Evolutionary conservation across 1,284 basidiomycete species (phyloP).

Genomic region (Irpex lacteus): DNA sequence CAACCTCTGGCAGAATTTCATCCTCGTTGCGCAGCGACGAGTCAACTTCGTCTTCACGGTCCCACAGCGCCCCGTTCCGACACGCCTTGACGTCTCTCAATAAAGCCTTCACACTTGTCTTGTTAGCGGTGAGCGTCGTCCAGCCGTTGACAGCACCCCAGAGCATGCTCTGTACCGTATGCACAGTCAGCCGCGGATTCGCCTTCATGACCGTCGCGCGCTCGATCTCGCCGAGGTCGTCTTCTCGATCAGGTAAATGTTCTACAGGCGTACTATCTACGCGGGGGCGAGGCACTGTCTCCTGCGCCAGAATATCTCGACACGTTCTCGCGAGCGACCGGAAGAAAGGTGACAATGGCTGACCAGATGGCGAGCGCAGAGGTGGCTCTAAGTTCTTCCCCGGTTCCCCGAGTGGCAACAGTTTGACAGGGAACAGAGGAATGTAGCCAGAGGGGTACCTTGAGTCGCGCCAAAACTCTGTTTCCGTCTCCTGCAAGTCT

Average conservation of each 20-base stretch:
- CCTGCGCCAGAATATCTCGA: conserved; percentile 46
- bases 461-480: conserved; percentile 61
- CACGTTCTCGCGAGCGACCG: conserved; percentile 47
- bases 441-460: conserved; percentile 51
- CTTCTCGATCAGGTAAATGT: conserved; percentile 1
- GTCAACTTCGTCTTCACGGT: conserved; percentile 14
- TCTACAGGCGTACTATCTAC: conserved; percentile 7
- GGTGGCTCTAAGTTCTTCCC: conserved; percentile 9
- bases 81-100: conserved; percentile 50
- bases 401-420: conserved; percentile 37
- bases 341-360: conserved; percentile 37
- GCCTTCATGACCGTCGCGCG: conserved; percentile 51
- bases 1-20: conserved; percentile 25
- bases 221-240: conserved; percentile 38
- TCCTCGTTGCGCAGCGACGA: conserved; percentile 9
- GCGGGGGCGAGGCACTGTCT: conserved; percentile 34
- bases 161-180: conserved; percentile 68
- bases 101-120: conserved; percentile 72
- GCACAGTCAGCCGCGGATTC: conserved; percentile 60
- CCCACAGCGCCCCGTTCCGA: conserved; percentile 27
- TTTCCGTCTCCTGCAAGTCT: conserved; percentile 29
- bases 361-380: not conserved
- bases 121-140: conserved; percentile 82
- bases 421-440: conserved; percentile 52
- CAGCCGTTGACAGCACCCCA: conserved; percentile 68